Percentiles rank a stretch among this genome's conserved stretches.
These are phyloP conservation scores for Dichotomopilus funicola DNA, from an alignment of 2,329 filamentous ascomycete genomes.

Conservation along the genomic window DNA sequence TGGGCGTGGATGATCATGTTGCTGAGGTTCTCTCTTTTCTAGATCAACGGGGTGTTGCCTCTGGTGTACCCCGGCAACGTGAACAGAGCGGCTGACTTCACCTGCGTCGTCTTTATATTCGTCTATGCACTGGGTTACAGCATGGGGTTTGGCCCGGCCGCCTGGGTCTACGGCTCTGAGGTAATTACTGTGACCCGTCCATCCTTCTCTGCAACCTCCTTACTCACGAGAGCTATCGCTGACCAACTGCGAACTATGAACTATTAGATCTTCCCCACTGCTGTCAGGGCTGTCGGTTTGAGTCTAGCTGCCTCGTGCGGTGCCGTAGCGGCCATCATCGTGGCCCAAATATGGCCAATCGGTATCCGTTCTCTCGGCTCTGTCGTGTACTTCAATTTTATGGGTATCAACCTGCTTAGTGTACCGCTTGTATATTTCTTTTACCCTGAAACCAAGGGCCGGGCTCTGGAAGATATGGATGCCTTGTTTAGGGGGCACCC, in stretches of 20 bases:
- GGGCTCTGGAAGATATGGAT: constrained; percentile 40
- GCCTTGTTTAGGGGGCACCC: constrained; percentile 30
- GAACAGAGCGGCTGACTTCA: constrained; percentile 42
- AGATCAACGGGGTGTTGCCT: constrained; percentile 51
- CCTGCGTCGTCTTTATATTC: constrained; percentile 51
- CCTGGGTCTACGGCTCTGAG: constrained; percentile 56
- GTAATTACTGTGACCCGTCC: constrained; percentile 25
- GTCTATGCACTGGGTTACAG: constrained; percentile 53
- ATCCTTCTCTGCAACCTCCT: too few species aligned
- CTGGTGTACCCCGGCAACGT: constrained; percentile 44
- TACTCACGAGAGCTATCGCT: background rate
- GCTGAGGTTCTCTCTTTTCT: background rate
- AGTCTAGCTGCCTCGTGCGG: constrained; percentile 49
- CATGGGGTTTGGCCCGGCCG: constrained; percentile 49
- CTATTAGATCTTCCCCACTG: constrained; percentile 48
- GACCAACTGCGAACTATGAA: background rate
- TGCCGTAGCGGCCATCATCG: constrained; percentile 49
- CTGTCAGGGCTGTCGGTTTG: constrained; percentile 49
- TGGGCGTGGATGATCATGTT: too few species aligned
- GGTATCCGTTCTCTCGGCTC: constrained; percentile 45
- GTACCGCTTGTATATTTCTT: constrained; percentile 38
- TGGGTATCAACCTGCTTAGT: constrained; percentile 43
- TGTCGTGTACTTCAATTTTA: constrained; percentile 52
- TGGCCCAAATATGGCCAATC: constrained; percentile 50
- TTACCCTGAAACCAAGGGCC: constrained; percentile 41